Percentiles rank a stretch among this genome's conserved stretches.
These are phyloP conservation scores for Candida rishiriensis DNA, from an alignment of 805 yeast species.

Conservation along the genomic window DNA sequence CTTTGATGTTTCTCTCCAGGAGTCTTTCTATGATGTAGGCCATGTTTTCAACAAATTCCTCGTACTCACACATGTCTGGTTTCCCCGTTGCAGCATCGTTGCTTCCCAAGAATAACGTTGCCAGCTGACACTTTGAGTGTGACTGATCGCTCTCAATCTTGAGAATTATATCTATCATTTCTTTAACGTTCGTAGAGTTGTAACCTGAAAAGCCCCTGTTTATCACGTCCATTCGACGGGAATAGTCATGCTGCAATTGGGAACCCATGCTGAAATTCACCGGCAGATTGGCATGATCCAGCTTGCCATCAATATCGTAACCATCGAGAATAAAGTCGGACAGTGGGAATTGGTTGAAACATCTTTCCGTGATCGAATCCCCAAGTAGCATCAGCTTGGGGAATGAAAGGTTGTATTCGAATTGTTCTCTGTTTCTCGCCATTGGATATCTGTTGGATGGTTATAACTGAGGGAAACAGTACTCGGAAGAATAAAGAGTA, in stretches of 20 bases:
- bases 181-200: slow-evolving; percentile 54
- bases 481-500: no score
- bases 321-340: slow-evolving; percentile 17
- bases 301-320: slow-evolving; percentile 5
- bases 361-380: slow-evolving; percentile 28
- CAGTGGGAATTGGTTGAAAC: slow-evolving; percentile 20
- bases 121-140: slow-evolving; percentile 15
- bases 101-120: slow-evolving; percentile 51
- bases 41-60: slow-evolving; percentile 47
- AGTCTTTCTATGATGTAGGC: slow-evolving; percentile 36
- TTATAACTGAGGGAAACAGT: no score
- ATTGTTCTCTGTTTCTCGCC: slow-evolving; percentile 14
- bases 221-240: slow-evolving; percentile 59
- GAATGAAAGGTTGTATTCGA: slow-evolving; percentile 13
- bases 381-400: slow-evolving; percentile 25
- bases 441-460: no score
- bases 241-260: slow-evolving; percentile 34
- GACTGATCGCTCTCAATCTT: slow-evolving; percentile 37
- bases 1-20: slow-evolving; percentile 37
- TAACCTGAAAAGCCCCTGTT: slow-evolving; percentile 77
- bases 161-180: slow-evolving; percentile 46
- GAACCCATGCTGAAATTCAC: slow-evolving; percentile 18
- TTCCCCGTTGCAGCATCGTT: slow-evolving; percentile 55
- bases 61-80: slow-evolving; percentile 51
- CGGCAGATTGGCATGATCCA: neutral